Evolutionary conservation across 352 stramenopile genomes (phyloP), one percentile per base, ranked within the genome.

Genomic region (Stephanocyclus meneghinianus): DNA sequence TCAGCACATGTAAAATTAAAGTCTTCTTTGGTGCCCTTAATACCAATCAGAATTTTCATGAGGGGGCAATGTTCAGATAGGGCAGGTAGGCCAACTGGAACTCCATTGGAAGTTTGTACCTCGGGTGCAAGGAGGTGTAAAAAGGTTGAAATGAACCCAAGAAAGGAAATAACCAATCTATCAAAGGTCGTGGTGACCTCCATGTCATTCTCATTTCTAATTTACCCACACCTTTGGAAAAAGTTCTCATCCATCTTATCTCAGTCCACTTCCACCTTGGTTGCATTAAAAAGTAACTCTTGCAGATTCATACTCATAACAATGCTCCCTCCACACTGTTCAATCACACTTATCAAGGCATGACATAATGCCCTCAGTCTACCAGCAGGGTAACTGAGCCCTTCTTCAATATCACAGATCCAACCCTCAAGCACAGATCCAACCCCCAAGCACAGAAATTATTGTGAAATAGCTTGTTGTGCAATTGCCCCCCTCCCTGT

Each of bases 71-170:
- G 76, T 83, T 92, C 85, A 30, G 79, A 76, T 15, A 94, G 57
- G 16, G 86, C 87, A 55, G 85, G 81, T 11, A 94, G 61, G 13
- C 90, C 90, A 29, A 61, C 42, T 44, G 90, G 87, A 32, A 92
- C 80, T 21, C 88, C 86, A 61, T 91, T 78, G 35, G 82, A 68
- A 26, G 73, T 76, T 47, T 88, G 86, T 44, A 90, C 79, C 13
- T 91, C 81, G 9, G 76, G 55, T 18, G 85, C 78, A 1, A 93
- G 45, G 2, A 93, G 66, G 45, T 85, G 71, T 29, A 93, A 75
- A 70, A 93, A 93, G 30, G 90, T 94, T 8, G 81, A 77, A 59
- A 93, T 90, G 32, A 93, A 86, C 16, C 86, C 85, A 67, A 87
- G 42, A 50, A 81, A 87, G 29, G 84, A 92, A 53, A 94, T 68